phyloP scores from a whole-genome alignment of 1,284 basidiomycete species.

The Boletellus sp. region DNA sequence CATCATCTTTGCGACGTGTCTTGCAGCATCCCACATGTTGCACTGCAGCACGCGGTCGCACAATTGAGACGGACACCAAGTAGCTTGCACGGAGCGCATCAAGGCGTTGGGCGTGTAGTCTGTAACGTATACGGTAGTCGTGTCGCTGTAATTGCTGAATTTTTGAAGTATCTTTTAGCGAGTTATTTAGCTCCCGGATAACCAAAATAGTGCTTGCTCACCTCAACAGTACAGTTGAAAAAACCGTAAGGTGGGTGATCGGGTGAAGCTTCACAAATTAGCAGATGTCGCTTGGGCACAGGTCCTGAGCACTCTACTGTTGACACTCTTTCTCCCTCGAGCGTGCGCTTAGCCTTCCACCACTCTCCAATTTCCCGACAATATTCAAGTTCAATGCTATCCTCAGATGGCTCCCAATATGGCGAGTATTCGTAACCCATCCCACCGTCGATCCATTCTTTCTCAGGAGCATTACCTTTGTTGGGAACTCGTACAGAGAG shows the following conservation, averaged over 20 bases:
- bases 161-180: slow-evolving; percentile 46
- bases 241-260: slow-evolving; percentile 46
- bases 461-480: slow-evolving; percentile 27
- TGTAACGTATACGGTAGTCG: slow-evolving; percentile 59
- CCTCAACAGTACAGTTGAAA: slow-evolving; percentile 69
- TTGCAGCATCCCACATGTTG: slow-evolving; percentile 55
- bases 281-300: slow-evolving; percentile 39
- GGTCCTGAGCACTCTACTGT: slow-evolving; percentile 12
- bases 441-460: slow-evolving; percentile 23
- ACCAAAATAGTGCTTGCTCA: slow-evolving; percentile 26
- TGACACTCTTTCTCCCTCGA: slow-evolving; percentile 5
- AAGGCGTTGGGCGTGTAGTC: slow-evolving; percentile 55
- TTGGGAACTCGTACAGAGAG: slow-evolving; percentile 17
- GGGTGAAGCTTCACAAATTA: slow-evolving; percentile 51
- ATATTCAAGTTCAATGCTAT: slow-evolving; percentile 33
- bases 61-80: slow-evolving; percentile 49
- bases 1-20: slow-evolving; percentile 41
- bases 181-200: background rate
- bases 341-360: slow-evolving; percentile 42
- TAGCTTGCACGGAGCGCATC: slow-evolving; percentile 31
- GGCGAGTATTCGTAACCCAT: slow-evolving; percentile 33
- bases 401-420: slow-evolving; percentile 27
- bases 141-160: slow-evolving; percentile 34
- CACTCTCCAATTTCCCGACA: slow-evolving; percentile 45
- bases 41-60: slow-evolving; percentile 47